Conservation (phyloP, 306 rosid genomes). For the Vigna angularis region DNA sequence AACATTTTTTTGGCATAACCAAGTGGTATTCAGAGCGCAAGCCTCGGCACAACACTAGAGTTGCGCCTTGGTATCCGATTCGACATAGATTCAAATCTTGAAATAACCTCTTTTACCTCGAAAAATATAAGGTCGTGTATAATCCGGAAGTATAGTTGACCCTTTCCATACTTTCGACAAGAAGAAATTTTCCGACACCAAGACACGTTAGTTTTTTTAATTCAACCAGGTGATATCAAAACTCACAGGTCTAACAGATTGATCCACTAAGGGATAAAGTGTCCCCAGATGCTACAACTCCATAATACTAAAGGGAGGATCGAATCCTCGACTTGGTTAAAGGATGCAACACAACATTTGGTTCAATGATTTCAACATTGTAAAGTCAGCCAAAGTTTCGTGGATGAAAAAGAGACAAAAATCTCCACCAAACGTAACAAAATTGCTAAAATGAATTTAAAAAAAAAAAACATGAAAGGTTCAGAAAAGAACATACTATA, state of each 20-base stretch:
- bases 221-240: not conserved
- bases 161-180: not conserved
- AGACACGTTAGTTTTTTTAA: too few species aligned
- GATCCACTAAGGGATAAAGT: not conserved
- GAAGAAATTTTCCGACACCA: not conserved
- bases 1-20: not conserved
- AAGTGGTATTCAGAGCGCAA: not conserved
- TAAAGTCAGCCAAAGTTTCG: not conserved
- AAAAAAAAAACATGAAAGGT: too few species aligned
- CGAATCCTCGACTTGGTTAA: too few species aligned
- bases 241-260: not conserved
- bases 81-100: not conserved
- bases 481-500: not conserved
- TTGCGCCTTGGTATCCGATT: not conserved
- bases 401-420: too few species aligned
- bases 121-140: not conserved
- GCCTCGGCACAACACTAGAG: not conserved
- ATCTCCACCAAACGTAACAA: too few species aligned
- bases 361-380: constrained; percentile 2
- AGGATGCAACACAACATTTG: not conserved
- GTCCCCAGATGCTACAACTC: not conserved
- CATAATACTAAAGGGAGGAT: not conserved
- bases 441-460: too few species aligned
- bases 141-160: not conserved
- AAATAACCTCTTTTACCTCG: not conserved